phyloP scores from a whole-genome alignment of 352 stramenopile genomes.

The Phytophthora uliginosa region DNA sequence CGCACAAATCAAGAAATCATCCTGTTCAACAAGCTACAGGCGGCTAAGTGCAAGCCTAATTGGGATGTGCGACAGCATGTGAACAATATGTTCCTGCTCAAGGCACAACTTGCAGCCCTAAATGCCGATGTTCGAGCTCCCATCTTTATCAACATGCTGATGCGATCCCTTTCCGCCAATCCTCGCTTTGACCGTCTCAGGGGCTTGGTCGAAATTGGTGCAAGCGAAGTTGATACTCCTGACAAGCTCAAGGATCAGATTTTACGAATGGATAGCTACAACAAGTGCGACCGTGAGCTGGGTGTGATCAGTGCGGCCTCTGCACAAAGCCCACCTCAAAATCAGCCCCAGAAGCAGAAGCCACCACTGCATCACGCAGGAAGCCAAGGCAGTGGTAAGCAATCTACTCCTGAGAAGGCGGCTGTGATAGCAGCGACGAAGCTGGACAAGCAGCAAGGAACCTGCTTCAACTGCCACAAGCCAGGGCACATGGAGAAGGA shows the following conservation, averaged over 20 bases:
- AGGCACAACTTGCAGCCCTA: conserved; percentile 3
- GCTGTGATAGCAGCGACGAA: no score
- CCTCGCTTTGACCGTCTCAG: neutral
- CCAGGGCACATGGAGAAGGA: neutral
- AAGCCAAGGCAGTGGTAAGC: no score
- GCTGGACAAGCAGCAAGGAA: no score
- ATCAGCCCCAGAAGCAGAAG: no score
- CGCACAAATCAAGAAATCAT: neutral
- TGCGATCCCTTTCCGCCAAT: neutral
- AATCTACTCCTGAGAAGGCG: no score
- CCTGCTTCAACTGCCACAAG: neutral
- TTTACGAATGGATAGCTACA: conserved; percentile 12
- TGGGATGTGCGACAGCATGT: conserved; percentile 15
- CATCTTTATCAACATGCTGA: conserved; percentile 16
- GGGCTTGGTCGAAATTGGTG: neutral
- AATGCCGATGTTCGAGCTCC: conserved; percentile 10
- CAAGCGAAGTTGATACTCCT: conserved; percentile 1
- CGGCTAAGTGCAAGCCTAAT: no score
- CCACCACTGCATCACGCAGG: no score
- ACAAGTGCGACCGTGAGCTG: conserved; percentile 20
- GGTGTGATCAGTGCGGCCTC: no score
- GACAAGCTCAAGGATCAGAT: conserved; percentile 17
- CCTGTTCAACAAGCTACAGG: no score
- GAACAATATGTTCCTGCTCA: conserved; percentile 16
- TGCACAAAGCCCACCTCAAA: no score